These are phyloP conservation scores for Beauveria sp. DNA, from an alignment of 2,329 filamentous ascomycete genomes.

Conservation along the genomic window DNA sequence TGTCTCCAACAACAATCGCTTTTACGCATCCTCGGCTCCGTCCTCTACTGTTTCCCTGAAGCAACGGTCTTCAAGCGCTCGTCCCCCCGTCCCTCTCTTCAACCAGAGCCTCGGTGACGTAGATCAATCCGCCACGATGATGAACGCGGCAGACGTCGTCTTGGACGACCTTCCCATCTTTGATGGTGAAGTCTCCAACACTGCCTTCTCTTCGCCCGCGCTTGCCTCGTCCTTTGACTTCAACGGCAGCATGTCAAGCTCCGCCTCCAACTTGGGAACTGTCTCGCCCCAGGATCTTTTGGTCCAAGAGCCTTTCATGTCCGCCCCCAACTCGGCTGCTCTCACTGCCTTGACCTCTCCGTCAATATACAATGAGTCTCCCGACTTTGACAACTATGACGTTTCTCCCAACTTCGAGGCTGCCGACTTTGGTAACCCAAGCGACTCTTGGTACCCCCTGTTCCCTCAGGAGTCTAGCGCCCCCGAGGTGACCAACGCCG, in stretches of 20 bases:
- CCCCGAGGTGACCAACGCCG: conserved; percentile 21
- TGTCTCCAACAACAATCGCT: conserved; percentile 53
- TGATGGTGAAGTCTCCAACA: conserved; percentile 39
- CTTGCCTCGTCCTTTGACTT: conserved; percentile 44
- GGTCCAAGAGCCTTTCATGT: conserved; percentile 61
- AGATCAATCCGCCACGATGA: conserved; percentile 37
- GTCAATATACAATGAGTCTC: conserved; percentile 69
- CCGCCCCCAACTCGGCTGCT: conserved; percentile 72
- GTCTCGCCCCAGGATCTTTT: conserved; percentile 79
- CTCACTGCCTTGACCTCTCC: conserved; percentile 83
- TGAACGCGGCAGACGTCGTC: conserved; percentile 45
- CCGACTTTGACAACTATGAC: conserved; percentile 66
- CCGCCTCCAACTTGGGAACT: conserved; percentile 54
- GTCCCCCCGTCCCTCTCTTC: conserved; percentile 68
- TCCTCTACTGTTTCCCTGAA: conserved; percentile 52
- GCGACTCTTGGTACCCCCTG: conserved; percentile 63
- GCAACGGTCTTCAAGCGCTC: conserved; percentile 41
- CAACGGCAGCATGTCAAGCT: conserved; percentile 38
- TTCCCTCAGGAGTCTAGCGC: conserved; percentile 48
- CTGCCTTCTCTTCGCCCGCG: conserved; percentile 47
- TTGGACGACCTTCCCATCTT: conserved; percentile 52
- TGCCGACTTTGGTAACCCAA: conserved; percentile 43
- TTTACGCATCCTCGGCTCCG: conserved; percentile 61
- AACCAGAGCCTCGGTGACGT: conserved; percentile 49
- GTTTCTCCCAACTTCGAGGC: conserved; percentile 69